Evolutionary conservation across 129 eudicot species (phyloP).

Genomic region (Glebionis coronaria): DNA sequence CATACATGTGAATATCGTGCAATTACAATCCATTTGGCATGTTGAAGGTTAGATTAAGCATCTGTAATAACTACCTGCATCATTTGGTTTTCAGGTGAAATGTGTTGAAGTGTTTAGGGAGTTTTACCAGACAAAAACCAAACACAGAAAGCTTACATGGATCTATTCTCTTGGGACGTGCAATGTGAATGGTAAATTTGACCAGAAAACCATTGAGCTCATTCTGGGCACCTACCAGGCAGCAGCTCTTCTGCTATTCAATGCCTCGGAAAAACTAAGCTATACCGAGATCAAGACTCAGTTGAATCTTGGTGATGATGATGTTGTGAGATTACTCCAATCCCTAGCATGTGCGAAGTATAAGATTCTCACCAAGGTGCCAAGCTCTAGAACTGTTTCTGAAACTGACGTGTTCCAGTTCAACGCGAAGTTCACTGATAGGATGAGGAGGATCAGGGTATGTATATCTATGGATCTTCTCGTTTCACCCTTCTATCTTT

Average conservation of each 20-base stretch:
- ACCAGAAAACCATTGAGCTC: slow-evolving; percentile 73
- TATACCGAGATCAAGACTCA: slow-evolving; percentile 64
- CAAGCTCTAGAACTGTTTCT: slow-evolving; percentile 52
- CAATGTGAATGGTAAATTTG: slow-evolving; percentile 67
- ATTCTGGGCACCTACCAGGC: slow-evolving; percentile 85
- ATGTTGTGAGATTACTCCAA: slow-evolving; percentile 66
- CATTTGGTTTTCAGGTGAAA: slow-evolving; percentile 43
- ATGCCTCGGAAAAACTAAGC: slow-evolving; percentile 62
- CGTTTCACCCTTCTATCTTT: neutral
- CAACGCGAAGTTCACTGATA: slow-evolving; percentile 68
- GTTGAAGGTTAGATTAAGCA: too few relatives aligned
- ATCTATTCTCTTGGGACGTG: slow-evolving; percentile 75
- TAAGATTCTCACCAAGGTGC: slow-evolving; percentile 70
- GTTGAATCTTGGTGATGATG: slow-evolving; percentile 77
- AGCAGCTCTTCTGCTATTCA: slow-evolving; percentile 71
- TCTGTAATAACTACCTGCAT: neutral
- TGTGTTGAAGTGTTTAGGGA: slow-evolving; percentile 71
- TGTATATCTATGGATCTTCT: slow-evolving; percentile 1
- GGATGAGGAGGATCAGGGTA: slow-evolving; percentile 83
- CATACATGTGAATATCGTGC: too few relatives aligned
- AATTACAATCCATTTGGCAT: too few relatives aligned
- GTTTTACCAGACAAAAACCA: slow-evolving; percentile 56
- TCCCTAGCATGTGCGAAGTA: slow-evolving; percentile 84
- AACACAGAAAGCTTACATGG: slow-evolving; percentile 82
- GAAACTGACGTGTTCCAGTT: slow-evolving; percentile 55